These are phyloP conservation scores for Blumeriella jaapii DNA, from an alignment of 2,329 filamentous ascomycete genomes.

Conservation along the genomic window DNA sequence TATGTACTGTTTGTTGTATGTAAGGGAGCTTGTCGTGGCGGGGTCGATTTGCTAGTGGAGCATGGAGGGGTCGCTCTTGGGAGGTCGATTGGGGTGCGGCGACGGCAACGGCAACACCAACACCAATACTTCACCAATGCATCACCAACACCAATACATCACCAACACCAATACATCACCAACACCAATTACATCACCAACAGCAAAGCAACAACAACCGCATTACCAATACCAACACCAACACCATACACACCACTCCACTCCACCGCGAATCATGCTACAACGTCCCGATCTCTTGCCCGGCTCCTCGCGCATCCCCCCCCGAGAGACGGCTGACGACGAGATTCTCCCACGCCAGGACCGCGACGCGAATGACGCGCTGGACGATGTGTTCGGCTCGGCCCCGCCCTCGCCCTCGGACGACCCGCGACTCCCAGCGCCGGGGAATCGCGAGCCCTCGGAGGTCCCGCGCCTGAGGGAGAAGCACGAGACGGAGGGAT, in stretches of 20 bases:
- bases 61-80: no score
- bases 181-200: no score
- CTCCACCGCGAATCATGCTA: constrained; percentile 8
- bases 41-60: no score
- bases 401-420: constrained; percentile 21
- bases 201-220: no score
- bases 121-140: no score
- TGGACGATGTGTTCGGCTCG: constrained; percentile 27
- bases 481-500: constrained; percentile 56
- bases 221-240: no score
- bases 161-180: no score
- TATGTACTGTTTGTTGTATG: no score
- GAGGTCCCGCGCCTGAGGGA: constrained; percentile 26
- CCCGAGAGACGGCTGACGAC: neutral
- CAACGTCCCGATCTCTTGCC: constrained; percentile 15
- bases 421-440: neutral
- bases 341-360: neutral
- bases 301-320: neutral
- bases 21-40: no score
- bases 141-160: no score
- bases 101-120: no score
- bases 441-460: constrained; percentile 19
- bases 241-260: neutral
- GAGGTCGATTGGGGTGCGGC: no score
- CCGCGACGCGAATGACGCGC: constrained; percentile 18